Percentiles rank a stretch among this genome's conserved stretches.
Evolutionary conservation across 257 asterid genomes (phyloP).

Genomic region (Nicotiana otophora): DNA sequence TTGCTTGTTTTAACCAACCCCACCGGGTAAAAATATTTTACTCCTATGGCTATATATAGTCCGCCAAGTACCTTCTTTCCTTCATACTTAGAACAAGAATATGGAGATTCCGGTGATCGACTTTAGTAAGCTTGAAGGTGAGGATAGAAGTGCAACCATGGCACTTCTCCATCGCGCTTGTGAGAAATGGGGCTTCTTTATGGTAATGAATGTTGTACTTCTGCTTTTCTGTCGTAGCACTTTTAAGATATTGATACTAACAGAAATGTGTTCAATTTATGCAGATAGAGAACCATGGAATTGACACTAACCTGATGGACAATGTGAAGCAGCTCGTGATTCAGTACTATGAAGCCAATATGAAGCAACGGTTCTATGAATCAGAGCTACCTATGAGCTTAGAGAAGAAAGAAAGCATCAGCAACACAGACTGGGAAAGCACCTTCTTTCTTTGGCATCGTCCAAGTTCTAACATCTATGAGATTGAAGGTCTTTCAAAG

Average conservation of each 20-base stretch:
- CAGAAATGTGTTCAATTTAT: constrained; percentile 4
- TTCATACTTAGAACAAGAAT: constrained; percentile 20
- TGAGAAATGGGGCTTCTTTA: constrained; percentile 81
- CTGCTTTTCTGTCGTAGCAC: background rate
- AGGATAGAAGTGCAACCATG: constrained; percentile 55
- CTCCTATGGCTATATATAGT: constrained; percentile 44
- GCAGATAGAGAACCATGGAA: constrained; percentile 85
- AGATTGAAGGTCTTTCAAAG: constrained; percentile 38
- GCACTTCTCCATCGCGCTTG: constrained; percentile 78
- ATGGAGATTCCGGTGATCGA: constrained; percentile 89
- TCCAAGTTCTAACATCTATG: constrained; percentile 56
- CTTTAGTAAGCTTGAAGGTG: constrained; percentile 41
- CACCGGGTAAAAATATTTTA: background rate
- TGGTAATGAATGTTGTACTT: constrained; percentile 39
- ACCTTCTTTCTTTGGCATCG: constrained; percentile 71
- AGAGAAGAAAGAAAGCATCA: constrained; percentile 29
- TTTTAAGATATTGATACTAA: background rate
- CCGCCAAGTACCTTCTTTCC: constrained; percentile 12
- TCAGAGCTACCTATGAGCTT: constrained; percentile 52
- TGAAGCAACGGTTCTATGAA: constrained; percentile 45
- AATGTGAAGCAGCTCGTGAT: constrained; percentile 56
- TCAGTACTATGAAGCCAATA: constrained; percentile 50
- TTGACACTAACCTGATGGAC: constrained; percentile 57
- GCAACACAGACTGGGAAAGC: constrained; percentile 64
- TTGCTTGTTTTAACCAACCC: constrained; percentile 1